Evolutionary conservation across 2,329 filamentous ascomycete genomes (phyloP).

Genomic region (Fusarium sp.): DNA sequence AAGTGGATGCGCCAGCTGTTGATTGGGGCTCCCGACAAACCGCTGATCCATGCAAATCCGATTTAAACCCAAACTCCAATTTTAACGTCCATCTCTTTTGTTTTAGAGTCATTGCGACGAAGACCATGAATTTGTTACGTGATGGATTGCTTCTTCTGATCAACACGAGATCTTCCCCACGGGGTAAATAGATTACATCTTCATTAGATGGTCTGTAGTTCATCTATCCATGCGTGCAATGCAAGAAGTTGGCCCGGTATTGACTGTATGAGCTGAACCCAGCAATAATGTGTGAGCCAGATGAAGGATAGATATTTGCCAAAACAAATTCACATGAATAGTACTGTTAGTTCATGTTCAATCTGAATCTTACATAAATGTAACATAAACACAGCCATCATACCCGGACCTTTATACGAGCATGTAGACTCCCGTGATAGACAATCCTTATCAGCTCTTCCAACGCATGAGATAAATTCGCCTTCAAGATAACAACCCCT

Average conservation of each 20-base stretch:
- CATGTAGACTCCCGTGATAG: background rate
- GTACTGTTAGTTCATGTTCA: background rate
- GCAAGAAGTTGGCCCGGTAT: background rate
- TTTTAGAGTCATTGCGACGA: constrained; percentile 8
- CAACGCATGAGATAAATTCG: constrained; percentile 15
- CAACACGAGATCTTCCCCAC: constrained; percentile 35
- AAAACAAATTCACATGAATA: background rate
- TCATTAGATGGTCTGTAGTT: background rate
- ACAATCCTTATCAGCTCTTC: constrained; percentile 14
- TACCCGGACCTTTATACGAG: background rate
- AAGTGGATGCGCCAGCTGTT: constrained; percentile 4
- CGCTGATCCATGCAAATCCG: constrained; percentile 2
- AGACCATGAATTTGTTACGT: constrained; percentile 21
- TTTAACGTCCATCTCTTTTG: constrained; percentile 14
- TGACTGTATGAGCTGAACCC: background rate
- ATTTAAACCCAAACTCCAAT: constrained; percentile 13
- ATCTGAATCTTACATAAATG: background rate
- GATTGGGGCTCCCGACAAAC: background rate
- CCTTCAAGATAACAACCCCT: constrained; percentile 14
- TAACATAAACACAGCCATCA: background rate
- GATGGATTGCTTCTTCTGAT: constrained; percentile 19
- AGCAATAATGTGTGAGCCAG: background rate
- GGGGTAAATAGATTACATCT: constrained; percentile 35
- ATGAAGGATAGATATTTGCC: background rate
- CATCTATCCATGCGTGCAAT: background rate